phyloP scores from a whole-genome alignment of 1,284 basidiomycete species.

The Ganoderma sinense region DNA sequence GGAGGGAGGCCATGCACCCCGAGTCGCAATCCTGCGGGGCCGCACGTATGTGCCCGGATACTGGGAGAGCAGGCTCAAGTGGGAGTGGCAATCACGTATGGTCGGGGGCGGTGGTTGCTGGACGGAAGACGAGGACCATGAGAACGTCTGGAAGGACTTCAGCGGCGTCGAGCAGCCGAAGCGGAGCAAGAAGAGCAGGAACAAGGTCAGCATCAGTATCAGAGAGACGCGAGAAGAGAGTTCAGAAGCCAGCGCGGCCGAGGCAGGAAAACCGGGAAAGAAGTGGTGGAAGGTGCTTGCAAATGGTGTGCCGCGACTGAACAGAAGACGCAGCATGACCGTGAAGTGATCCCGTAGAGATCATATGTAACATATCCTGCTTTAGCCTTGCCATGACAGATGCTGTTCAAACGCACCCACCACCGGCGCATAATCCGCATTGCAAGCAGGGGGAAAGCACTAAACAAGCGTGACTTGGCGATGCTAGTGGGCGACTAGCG shows the following conservation, averaged over 20 bases:
- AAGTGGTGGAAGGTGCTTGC: conserved; percentile 20
- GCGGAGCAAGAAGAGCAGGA: conserved; percentile 3
- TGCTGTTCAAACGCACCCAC: neutral
- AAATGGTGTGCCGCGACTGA: conserved; percentile 9
- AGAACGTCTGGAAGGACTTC: conserved; percentile 23
- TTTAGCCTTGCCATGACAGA: neutral
- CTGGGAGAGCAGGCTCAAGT: conserved; percentile 22
- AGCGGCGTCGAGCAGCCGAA: neutral
- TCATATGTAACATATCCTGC: neutral
- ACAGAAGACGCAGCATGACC: neutral
- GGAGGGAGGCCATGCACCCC: conserved; percentile 4
- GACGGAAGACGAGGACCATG: conserved; percentile 24
- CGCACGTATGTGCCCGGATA: conserved; percentile 21
- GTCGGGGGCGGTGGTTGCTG: conserved; percentile 23
- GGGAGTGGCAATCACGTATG: conserved; percentile 28
- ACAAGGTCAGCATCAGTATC: conserved; percentile 4
- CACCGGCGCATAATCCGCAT: neutral
- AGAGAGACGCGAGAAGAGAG: conserved; percentile 5
- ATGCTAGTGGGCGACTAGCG: neutral
- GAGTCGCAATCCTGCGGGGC: conserved; percentile 12
- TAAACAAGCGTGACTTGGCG: neutral
- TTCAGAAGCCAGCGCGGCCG: neutral
- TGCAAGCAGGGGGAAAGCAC: neutral
- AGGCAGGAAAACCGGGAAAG: conserved; percentile 3
- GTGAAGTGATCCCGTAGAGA: neutral